Evolutionary conservation across 2,329 filamentous ascomycete species (phyloP), one percentile per base, ranked within the genome.

Genomic region (Alternaria sp.): DNA sequence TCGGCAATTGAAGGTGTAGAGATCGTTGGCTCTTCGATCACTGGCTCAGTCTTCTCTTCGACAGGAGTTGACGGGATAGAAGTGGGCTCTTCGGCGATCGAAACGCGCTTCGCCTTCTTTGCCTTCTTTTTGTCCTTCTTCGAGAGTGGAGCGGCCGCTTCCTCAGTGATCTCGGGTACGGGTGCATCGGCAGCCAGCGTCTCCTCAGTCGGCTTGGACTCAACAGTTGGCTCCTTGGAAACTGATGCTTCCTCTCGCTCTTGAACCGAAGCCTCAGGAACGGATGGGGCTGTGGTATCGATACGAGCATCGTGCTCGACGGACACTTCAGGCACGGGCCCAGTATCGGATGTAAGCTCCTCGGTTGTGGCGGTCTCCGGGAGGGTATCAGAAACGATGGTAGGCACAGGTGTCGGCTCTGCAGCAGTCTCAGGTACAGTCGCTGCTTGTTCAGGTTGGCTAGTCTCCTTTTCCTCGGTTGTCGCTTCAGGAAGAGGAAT

Each of bases 51-150:
- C 45, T 70, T 65, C 26, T 65, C 61, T 19, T 68, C 67, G 9
- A 50, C 7, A 0, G 67, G 53, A 2, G 61, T 62, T 3, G 55
- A 32, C 4, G 59, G 46, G 8, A 58, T 49, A 6, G 61, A 65
- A 15, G 54, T 43, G 3, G 45, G 6, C 4, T 64, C 64, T 1
- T 65, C 59, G 7, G 63, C 52, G 23, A 68, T 50, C 19, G 67
- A 67, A 23, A 59, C 65, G 17, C 62, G 65, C 36, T 73, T 73
- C 13, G 21, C 57, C 40, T 73, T 73, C 62, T 68, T 71, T 1
- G 59, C 63, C 49, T 73, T 70, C 53, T 68, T 71, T 30, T 69
- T 70, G 19, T 64, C 65, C 25, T 68, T 72, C 54, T 69, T 69
- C 30, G 66, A 65, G 6, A 68, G 19, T 19, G 61, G 52, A 12